Conservation (phyloP, 345 rosid genomes). For the Cardamine resedifolia region DNA sequence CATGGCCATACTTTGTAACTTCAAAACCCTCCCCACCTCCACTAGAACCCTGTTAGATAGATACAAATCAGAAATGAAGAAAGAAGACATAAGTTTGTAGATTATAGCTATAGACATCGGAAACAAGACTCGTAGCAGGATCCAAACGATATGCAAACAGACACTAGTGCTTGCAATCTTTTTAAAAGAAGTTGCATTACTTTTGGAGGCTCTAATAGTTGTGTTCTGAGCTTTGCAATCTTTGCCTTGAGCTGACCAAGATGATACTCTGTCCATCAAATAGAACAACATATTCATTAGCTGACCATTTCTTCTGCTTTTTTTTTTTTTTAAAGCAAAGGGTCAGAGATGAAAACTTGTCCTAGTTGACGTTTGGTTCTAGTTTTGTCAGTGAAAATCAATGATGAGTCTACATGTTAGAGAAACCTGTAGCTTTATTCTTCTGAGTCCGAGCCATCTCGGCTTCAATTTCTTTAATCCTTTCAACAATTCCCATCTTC, state of each 20-base stretch:
- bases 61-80: not conserved
- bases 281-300: constrained; percentile 2
- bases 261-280: constrained; percentile 71
- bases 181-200: constrained; percentile 39
- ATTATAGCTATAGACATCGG: not conserved
- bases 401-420: constrained; percentile 16
- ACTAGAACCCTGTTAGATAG: constrained; percentile 69
- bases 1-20: constrained; percentile 97
- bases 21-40: constrained; percentile 98
- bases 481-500: constrained; percentile 93
- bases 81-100: not conserved
- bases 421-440: constrained; percentile 89
- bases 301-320: not conserved
- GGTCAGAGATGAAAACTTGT: not conserved
- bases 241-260: constrained; percentile 99
- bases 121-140: not conserved
- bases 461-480: constrained; percentile 93
- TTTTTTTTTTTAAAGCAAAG: not conserved
- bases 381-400: not conserved
- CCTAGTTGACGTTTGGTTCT: not conserved
- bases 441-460: constrained; percentile 99
- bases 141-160: not conserved
- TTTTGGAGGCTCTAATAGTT: constrained; percentile 92
- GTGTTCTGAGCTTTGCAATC: constrained; percentile 97
- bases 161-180: not conserved